Evolutionary conservation across 352 stramenopile species (phyloP).

Genomic region (Globisporangium spinosum): DNA sequence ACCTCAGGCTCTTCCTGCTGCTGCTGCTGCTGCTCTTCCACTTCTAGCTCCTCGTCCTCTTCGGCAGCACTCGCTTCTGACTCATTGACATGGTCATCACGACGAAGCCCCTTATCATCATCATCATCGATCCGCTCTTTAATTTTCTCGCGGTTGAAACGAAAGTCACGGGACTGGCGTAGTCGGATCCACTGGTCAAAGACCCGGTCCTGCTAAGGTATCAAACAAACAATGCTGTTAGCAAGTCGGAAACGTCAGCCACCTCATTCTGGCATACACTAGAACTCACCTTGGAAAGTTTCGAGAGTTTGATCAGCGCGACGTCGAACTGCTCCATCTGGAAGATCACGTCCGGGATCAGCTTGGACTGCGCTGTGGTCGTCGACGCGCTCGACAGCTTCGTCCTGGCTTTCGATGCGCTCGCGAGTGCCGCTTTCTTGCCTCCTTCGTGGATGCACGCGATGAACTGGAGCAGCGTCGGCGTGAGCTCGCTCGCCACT

Average conservation of each 20-base stretch:
- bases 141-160: constrained; percentile 40
- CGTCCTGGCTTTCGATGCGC: constrained; percentile 10
- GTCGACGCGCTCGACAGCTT: constrained; percentile 9
- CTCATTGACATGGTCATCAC: constrained; percentile 11
- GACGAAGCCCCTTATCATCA: constrained; percentile 14
- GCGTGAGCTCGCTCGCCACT: constrained; percentile 36
- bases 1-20: constrained; percentile 14
- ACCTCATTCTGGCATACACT: background rate
- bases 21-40: constrained; percentile 13
- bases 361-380: constrained; percentile 34
- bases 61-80: constrained; percentile 15
- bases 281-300: constrained; percentile 42
- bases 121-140: constrained; percentile 24
- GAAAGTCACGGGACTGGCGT: constrained; percentile 48
- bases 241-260: background rate
- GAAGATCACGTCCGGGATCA: constrained; percentile 64
- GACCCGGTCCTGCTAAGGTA: constrained; percentile 26
- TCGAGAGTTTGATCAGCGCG: constrained; percentile 59
- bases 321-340: constrained; percentile 72
- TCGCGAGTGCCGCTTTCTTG: constrained; percentile 20
- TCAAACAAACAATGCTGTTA: background rate
- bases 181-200: constrained; percentile 53
- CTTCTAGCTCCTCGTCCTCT: constrained; percentile 13
- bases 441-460: constrained; percentile 45
- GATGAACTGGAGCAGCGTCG: constrained; percentile 47